Percentiles rank a stretch among this genome's conserved stretches.
phyloP scores from a whole-genome alignment of 352 stramenopile genomes.

The Phytophthora colocasiae region DNA sequence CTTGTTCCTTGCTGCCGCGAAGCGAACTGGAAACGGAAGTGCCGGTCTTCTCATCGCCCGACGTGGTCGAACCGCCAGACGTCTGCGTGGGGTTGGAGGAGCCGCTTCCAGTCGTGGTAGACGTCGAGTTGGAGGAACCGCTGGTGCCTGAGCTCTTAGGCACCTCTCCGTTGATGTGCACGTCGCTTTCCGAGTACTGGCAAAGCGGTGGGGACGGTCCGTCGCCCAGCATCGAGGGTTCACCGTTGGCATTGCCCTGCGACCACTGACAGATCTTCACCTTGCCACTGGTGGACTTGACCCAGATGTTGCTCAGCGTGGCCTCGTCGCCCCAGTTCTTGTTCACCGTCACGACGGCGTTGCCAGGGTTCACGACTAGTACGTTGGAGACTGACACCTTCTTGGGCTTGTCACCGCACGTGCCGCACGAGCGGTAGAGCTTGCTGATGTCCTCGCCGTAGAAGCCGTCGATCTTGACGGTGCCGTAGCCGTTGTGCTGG shows the following conservation, averaged over 20 bases:
- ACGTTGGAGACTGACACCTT: slow-evolving; percentile 41
- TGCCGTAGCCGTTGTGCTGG: slow-evolving; percentile 35
- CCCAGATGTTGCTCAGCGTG: slow-evolving; percentile 44
- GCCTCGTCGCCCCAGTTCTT: slow-evolving; percentile 43
- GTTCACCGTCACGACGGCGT: slow-evolving; percentile 48
- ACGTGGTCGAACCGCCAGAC: slow-evolving; percentile 3
- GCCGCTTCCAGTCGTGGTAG: slow-evolving; percentile 26
- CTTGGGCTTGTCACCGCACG: slow-evolving; percentile 31
- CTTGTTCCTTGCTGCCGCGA: slow-evolving; percentile 4
- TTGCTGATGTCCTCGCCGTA: slow-evolving; percentile 24
- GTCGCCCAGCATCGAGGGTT: slow-evolving; percentile 37
- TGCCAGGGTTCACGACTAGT: slow-evolving; percentile 35
- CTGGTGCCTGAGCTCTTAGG: background rate
- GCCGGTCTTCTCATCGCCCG: slow-evolving; percentile 5
- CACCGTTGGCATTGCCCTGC: slow-evolving; percentile 20
- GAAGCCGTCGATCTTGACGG: slow-evolving; percentile 29
- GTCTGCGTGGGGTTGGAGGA: slow-evolving; percentile 1
- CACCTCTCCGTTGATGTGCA: slow-evolving; percentile 35
- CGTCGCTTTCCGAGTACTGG: slow-evolving; percentile 26
- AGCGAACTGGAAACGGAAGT: slow-evolving; percentile 3
- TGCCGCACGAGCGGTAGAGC: slow-evolving; percentile 28
- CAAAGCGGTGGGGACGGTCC: slow-evolving; percentile 24
- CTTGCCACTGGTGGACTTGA: slow-evolving; percentile 23
- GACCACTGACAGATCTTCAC: slow-evolving; percentile 38
- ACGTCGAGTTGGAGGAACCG: slow-evolving; percentile 1